A percentile compares a stretch with the other conserved stretches of the same genome.
Conservation (phyloP, 2,329 filamentous ascomycete genomes). For the Aspergillus transmontanensis region DNA sequence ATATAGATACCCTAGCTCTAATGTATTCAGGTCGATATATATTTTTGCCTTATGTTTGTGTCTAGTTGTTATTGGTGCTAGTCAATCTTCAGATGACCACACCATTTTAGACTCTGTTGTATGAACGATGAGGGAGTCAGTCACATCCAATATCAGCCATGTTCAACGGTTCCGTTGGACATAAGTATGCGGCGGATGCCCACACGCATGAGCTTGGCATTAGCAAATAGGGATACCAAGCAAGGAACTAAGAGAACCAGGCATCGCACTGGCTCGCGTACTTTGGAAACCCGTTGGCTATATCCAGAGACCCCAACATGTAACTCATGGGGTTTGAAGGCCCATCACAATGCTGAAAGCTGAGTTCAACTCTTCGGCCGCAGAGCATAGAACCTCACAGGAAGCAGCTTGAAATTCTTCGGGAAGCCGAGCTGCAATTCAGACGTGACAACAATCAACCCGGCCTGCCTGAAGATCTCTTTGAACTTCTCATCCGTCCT, state of each 20-base stretch:
- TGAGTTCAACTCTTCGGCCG: constrained; percentile 48
- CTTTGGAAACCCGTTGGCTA: neutral
- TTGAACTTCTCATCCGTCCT: constrained; percentile 73
- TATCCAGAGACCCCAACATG: neutral
- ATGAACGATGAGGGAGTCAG: neutral
- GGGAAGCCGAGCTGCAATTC: constrained; percentile 76
- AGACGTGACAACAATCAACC: constrained; percentile 66
- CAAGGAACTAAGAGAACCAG: neutral
- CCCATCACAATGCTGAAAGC: neutral
- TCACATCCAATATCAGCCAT: neutral
- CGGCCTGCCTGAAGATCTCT: constrained; percentile 68
- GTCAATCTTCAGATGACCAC: neutral
- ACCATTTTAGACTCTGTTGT: neutral
- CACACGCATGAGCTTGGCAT: neutral
- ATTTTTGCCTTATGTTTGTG: neutral
- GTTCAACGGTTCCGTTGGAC: neutral
- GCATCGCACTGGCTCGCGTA: neutral
- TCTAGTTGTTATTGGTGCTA: neutral
- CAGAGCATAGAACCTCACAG: constrained; percentile 78
- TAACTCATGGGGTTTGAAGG: neutral
- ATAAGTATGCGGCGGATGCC: neutral
- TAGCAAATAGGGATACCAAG: neutral
- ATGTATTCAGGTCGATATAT: neutral
- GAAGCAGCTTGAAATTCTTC: constrained; percentile 62
- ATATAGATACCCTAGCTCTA: constrained; percentile 26